Percentiles rank a stretch among this genome's conserved stretches.
phyloP scores from a whole-genome alignment of 768 basidiomycete genomes.

The Boletus sp. region DNA sequence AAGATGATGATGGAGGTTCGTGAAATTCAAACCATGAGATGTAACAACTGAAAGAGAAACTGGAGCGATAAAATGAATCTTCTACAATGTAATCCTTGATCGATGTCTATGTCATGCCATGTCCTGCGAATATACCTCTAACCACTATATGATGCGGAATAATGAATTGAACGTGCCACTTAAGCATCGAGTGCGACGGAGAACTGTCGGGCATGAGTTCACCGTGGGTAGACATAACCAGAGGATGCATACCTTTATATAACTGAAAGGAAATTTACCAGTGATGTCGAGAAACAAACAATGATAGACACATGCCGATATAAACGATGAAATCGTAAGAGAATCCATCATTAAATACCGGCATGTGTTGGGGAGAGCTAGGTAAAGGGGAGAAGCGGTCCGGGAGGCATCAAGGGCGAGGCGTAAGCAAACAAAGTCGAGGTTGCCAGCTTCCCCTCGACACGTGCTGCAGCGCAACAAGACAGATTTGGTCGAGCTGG shows the following conservation, averaged over 20 bases:
- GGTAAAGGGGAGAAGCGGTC: background rate
- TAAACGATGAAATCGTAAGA: background rate
- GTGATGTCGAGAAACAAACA: background rate
- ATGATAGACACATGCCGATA: background rate
- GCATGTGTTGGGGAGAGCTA: background rate
- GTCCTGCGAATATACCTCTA: conserved; percentile 17
- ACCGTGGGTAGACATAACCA: background rate
- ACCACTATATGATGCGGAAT: conserved; percentile 3
- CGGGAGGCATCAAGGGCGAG: conserved; percentile 11
- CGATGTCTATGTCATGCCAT: conserved; percentile 15
- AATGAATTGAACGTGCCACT: background rate
- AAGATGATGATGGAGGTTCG: background rate
- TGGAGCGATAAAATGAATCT: too few relatives aligned
- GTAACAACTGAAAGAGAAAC: background rate
- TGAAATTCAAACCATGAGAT: background rate
- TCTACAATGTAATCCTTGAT: conserved; percentile 2
- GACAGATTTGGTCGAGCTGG: conserved; percentile 36
- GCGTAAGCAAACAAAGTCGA: conserved; percentile 50
- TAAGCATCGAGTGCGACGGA: background rate
- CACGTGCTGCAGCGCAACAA: conserved; percentile 76
- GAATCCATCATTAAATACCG: background rate
- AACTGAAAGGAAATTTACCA: background rate
- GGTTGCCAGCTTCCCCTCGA: conserved; percentile 83
- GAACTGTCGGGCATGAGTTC: background rate
- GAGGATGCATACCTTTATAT: conserved; percentile 1